phyloP scores from a whole-genome alignment of 306 rosid genomes.

The Begonia fuchsioides region DNA sequence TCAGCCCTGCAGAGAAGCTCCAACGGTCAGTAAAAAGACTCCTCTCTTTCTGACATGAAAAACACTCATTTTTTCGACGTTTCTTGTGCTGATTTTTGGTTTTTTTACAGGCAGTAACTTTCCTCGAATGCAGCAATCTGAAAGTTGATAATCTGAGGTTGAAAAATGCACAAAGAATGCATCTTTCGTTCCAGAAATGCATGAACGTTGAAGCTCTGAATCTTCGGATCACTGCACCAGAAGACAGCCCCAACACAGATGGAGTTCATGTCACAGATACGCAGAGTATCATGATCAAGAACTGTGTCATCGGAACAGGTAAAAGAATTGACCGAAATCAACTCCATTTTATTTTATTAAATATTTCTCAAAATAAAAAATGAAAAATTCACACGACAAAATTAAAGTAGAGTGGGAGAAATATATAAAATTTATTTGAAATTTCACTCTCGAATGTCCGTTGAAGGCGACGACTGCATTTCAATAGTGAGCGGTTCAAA shows the following conservation, averaged over 20 bases:
- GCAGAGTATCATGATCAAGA: constrained; percentile 22
- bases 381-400: too few species aligned
- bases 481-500: constrained; percentile 72
- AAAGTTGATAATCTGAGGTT: constrained; percentile 25
- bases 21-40: constrained; percentile 46
- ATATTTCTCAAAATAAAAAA: too few species aligned
- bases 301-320: constrained; percentile 56
- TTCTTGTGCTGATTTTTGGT: too few species aligned
- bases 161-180: constrained; percentile 68
- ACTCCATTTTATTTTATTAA: too few species aligned
- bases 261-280: constrained; percentile 70
- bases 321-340: neutral
- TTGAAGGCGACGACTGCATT: constrained; percentile 76
- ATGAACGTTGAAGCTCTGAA: constrained; percentile 29
- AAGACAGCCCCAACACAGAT: constrained; percentile 75
- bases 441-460: too few species aligned
- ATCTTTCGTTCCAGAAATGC: constrained; percentile 35
- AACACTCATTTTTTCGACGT: too few species aligned
- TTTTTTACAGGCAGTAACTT: constrained; percentile 56
- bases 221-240: constrained; percentile 44
- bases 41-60: neutral
- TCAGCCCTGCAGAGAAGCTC: constrained; percentile 64
- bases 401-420: too few species aligned
- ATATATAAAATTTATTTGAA: too few species aligned
- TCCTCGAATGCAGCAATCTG: constrained; percentile 31